These are phyloP conservation scores for Triangularia verruculosa DNA, from an alignment of 2,329 filamentous ascomycete species.

Conservation along the genomic window DNA sequence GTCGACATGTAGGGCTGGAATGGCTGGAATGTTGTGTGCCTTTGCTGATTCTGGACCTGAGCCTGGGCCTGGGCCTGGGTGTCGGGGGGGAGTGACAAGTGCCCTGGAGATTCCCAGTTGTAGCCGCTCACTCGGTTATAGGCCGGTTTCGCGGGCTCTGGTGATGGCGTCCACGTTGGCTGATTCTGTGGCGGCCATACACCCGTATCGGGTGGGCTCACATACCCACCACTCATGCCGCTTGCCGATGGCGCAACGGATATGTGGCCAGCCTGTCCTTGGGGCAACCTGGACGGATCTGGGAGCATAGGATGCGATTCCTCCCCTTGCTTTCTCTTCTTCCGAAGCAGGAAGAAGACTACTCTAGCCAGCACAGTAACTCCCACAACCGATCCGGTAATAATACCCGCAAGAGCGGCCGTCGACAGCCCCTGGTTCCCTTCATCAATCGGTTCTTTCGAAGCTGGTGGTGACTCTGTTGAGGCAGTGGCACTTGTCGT, in stretches of 20 bases:
- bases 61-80: neutral
- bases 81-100: conserved; percentile 18
- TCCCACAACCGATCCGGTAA: conserved; percentile 27
- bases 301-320: conserved; percentile 34
- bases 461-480: conserved; percentile 4
- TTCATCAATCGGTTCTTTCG: conserved; percentile 2
- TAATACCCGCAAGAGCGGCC: conserved; percentile 31
- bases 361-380: conserved; percentile 22
- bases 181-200: conserved; percentile 20
- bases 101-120: conserved; percentile 30
- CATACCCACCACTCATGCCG: conserved; percentile 17
- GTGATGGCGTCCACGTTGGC: conserved; percentile 18
- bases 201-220: conserved; percentile 12
- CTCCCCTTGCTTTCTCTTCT: conserved; percentile 26
- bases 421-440: conserved; percentile 23
- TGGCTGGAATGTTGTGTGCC: conserved; percentile 19
- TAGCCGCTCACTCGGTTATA: conserved; percentile 23
- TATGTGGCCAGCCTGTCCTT: conserved; percentile 17
- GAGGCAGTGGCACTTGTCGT: conserved; percentile 12
- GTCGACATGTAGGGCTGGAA: neutral
- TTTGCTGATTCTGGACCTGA: neutral
- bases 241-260: conserved; percentile 13
- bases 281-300: neutral
- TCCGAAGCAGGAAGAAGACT: conserved; percentile 27
- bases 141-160: conserved; percentile 15